phyloP scores from a whole-genome alignment of 139 green algal genomes.

The Edaphochlamys debaryana region DNA sequence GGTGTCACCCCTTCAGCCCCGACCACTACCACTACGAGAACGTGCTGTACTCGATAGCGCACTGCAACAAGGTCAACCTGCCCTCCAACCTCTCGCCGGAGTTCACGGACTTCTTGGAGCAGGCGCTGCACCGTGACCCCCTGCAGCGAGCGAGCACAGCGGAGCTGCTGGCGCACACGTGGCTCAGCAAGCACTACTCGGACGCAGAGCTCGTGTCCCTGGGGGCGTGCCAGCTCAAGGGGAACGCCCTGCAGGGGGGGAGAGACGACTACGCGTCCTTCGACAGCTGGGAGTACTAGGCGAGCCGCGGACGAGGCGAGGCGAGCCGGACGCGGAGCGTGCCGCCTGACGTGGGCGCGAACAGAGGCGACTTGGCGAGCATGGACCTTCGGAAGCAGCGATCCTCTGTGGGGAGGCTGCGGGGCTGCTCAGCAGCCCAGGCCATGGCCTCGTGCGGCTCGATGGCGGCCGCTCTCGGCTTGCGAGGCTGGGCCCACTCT shows the following conservation, averaged over 20 bases:
- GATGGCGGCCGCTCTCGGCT: no score
- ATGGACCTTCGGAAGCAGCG: no score
- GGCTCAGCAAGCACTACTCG: slow-evolving; percentile 35
- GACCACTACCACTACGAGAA: slow-evolving; percentile 43
- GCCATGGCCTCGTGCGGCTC: no score
- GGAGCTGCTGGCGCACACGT: slow-evolving; percentile 54
- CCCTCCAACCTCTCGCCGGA: slow-evolving; percentile 17
- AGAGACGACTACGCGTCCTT: neutral
- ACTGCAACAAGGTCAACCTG: slow-evolving; percentile 39
- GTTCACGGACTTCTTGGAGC: slow-evolving; percentile 38
- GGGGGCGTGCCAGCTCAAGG: neutral
- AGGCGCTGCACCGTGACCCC: slow-evolving; percentile 50
- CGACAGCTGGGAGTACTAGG: slow-evolving; percentile 44
- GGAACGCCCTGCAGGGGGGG: neutral
- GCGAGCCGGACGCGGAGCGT: no score
- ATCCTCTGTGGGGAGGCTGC: no score
- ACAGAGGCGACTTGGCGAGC: no score
- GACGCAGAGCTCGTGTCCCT: neutral
- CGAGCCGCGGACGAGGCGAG: no score
- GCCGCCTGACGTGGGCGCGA: no score
- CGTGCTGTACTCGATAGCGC: slow-evolving; percentile 35
- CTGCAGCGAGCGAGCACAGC: slow-evolving; percentile 34
- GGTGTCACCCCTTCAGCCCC: slow-evolving; percentile 59
- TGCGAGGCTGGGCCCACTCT: no score
- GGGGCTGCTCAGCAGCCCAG: no score